Evolutionary conservation across 179 eudicot species (phyloP).

Genomic region (Silene coronaria): DNA sequence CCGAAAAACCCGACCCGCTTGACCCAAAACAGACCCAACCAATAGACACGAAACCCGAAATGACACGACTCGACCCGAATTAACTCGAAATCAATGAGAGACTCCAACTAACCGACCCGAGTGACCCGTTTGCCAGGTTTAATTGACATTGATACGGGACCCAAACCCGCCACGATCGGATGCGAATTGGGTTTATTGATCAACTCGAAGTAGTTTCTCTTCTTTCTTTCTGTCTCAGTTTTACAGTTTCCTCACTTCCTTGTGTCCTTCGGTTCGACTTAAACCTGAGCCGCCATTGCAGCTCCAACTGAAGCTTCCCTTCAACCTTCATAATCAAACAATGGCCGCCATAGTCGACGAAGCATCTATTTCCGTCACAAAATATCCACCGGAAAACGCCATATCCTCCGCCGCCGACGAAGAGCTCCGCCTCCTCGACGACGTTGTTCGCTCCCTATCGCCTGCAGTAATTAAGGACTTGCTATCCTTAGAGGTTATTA

Average conservation of each 20-base stretch:
- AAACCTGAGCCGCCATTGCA: background rate
- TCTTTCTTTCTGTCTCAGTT: background rate
- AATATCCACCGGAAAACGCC: constrained; percentile 11
- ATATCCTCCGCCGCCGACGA: constrained; percentile 26
- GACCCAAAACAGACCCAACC: too few species aligned
- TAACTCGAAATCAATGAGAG: too few species aligned
- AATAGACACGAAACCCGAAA: too few species aligned
- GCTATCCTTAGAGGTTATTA: constrained; percentile 35
- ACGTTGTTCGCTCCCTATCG: constrained; percentile 44
- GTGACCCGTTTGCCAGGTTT: too few species aligned
- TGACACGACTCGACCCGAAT: too few species aligned
- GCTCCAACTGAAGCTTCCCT: background rate
- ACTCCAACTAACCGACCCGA: too few species aligned
- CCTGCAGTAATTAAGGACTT: constrained; percentile 48
- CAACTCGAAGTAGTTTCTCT: background rate
- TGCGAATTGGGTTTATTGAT: background rate
- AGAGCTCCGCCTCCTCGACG: constrained; percentile 37
- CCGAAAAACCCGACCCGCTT: too few species aligned
- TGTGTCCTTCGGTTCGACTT: too few species aligned
- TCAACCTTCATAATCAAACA: background rate
- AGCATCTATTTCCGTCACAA: constrained; percentile 10
- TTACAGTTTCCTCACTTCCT: background rate
- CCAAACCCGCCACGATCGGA: background rate
- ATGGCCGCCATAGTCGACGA: constrained; percentile 23
- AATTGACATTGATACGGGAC: too few species aligned